Evolutionary conservation across 2,329 filamentous ascomycete genomes (phyloP).

Genomic region (Talaromyces verruculosus): DNA sequence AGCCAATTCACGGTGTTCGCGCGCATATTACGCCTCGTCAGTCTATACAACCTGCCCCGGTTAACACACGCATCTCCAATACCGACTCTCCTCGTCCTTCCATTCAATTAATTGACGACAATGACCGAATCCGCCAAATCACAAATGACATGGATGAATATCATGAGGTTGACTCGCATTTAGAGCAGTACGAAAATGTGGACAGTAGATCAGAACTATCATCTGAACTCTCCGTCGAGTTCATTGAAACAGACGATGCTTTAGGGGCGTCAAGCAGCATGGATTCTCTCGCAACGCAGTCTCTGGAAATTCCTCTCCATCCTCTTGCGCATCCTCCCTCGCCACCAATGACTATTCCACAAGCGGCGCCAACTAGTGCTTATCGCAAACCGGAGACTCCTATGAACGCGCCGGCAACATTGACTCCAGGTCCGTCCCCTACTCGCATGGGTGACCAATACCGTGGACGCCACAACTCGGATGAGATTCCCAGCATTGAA

Average conservation of each 20-base stretch:
- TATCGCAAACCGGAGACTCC: constrained; percentile 34
- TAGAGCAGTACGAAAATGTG: constrained; percentile 23
- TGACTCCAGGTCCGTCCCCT: constrained; percentile 48
- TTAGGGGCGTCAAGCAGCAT: constrained; percentile 31
- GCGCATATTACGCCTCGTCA: constrained; percentile 27
- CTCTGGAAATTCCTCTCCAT: constrained; percentile 44
- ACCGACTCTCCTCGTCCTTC: constrained; percentile 49
- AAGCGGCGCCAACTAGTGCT: constrained; percentile 37
- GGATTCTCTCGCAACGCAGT: constrained; percentile 38
- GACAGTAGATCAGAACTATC: constrained; percentile 57
- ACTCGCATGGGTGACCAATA: constrained; percentile 26
- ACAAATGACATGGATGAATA: constrained; percentile 25
- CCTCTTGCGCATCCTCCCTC: constrained; percentile 49
- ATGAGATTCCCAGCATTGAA: constrained; percentile 28
- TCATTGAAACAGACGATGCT: constrained; percentile 45
- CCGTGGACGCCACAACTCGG: constrained; percentile 33
- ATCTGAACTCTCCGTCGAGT: constrained; percentile 53
- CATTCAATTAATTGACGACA: constrained; percentile 52
- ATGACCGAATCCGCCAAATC: constrained; percentile 53
- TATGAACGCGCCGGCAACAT: constrained; percentile 36
- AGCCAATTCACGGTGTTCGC: constrained; percentile 33
- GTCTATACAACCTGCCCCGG: constrained; percentile 30
- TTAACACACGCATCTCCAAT: constrained; percentile 32
- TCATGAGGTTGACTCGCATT: not conserved
- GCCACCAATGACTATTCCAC: constrained; percentile 47